These are phyloP conservation scores for Hapsidospora chrysogenum DNA, from an alignment of 495 filamentous ascomycete genomes.

Conservation along the genomic window DNA sequence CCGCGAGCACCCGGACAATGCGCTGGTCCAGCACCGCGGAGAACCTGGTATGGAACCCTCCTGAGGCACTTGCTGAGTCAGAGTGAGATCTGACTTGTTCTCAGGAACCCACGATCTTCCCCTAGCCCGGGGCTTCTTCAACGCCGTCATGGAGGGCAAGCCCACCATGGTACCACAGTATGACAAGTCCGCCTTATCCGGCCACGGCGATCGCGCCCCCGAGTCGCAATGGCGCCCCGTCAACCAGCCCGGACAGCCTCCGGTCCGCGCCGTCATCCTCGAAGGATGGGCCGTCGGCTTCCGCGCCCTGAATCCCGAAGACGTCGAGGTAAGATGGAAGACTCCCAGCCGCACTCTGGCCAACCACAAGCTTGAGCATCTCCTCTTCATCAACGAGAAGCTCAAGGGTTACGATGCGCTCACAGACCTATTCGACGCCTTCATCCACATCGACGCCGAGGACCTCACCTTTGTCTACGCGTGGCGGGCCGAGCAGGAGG, in stretches of 20 bases:
- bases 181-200: conserved; percentile 65
- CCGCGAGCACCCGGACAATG: conserved; percentile 46
- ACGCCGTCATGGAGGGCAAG: conserved; percentile 32
- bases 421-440: conserved; percentile 58
- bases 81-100: too few relatives aligned
- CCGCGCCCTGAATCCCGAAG: conserved; percentile 36
- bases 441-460: conserved; percentile 81
- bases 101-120: conserved; percentile 65
- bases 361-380: conserved; percentile 45
- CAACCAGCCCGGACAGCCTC: conserved; percentile 34
- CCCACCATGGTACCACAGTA: conserved; percentile 57
- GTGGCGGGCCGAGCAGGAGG: conserved; percentile 78
- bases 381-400: conserved; percentile 55
- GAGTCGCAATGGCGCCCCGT: conserved; percentile 41
- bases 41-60: conserved; percentile 43
- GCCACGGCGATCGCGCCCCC: conserved; percentile 62
- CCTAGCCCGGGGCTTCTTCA: conserved; percentile 46
- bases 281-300: conserved; percentile 95
- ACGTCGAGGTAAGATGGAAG: conserved; percentile 38
- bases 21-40: conserved; percentile 65
- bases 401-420: conserved; percentile 55
- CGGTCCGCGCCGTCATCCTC: conserved; percentile 55
- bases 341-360: conserved; percentile 32
- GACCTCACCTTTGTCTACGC: conserved; percentile 64
- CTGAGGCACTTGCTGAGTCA: too few relatives aligned